phyloP scores from a whole-genome alignment of 2,329 filamentous ascomycete genomes.

The Epichloe sp. region DNA sequence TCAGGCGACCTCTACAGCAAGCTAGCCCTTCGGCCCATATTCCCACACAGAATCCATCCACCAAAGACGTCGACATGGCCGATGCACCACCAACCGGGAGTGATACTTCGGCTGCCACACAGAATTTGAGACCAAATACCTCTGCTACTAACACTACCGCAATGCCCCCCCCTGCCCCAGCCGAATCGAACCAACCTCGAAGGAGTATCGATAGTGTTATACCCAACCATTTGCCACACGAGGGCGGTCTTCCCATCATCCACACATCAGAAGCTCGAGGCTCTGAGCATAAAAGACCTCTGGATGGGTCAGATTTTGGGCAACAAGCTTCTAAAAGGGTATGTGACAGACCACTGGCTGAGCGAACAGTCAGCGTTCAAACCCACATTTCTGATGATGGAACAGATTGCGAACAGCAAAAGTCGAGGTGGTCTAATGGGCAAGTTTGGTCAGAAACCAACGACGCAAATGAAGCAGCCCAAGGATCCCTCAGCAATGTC shows the following conservation, averaged over 20 bases:
- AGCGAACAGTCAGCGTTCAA: neutral
- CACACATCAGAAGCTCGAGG: slow-evolving; percentile 19
- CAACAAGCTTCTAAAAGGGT: slow-evolving; percentile 28
- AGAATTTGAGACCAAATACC: neutral
- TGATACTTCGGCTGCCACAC: neutral
- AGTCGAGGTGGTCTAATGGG: slow-evolving; percentile 20
- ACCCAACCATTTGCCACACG: slow-evolving; percentile 12
- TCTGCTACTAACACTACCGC: neutral
- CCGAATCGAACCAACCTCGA: neutral
- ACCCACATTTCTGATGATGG: slow-evolving; percentile 13
- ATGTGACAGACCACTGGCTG: slow-evolving; percentile 14
- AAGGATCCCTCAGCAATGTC: slow-evolving; percentile 40
- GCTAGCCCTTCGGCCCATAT: slow-evolving; percentile 16
- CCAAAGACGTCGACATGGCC: slow-evolving; percentile 6
- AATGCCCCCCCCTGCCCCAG: slow-evolving; percentile 1
- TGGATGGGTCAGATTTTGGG: slow-evolving; percentile 22
- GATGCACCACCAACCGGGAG: neutral
- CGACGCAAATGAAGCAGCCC: slow-evolving; percentile 16
- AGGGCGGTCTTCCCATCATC: slow-evolving; percentile 24
- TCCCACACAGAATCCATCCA: neutral
- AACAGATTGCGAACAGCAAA: slow-evolving; percentile 18
- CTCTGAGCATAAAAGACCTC: slow-evolving; percentile 22
- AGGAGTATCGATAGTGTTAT: neutral
- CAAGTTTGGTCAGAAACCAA: slow-evolving; percentile 23
- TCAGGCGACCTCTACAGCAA: slow-evolving; percentile 30